Evolutionary conservation across 208 protist species (phyloP).

Genomic region (Trypanosoma brucei): DNA sequence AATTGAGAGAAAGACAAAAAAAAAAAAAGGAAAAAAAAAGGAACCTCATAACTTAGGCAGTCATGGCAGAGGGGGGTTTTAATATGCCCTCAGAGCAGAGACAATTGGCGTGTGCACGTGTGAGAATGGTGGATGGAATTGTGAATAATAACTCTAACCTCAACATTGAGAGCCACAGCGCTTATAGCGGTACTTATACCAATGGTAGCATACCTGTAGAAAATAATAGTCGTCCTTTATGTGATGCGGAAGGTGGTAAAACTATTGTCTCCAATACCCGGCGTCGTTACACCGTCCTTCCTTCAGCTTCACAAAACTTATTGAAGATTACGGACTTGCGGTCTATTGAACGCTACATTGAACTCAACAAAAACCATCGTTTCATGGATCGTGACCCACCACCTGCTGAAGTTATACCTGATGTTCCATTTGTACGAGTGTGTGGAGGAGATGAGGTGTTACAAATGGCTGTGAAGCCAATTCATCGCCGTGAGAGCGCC

Average conservation of each 20-base stretch:
- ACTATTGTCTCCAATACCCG: constrained; percentile 40
- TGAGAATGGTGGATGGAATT: neutral
- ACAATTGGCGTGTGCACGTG: neutral
- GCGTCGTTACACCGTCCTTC: constrained; percentile 51
- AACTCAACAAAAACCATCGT: constrained; percentile 26
- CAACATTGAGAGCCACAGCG: neutral
- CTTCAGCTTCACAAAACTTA: constrained; percentile 39
- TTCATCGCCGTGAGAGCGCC: constrained; percentile 52
- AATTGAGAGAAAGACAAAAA: too few species aligned
- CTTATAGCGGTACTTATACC: neutral
- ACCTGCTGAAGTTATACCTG: constrained; percentile 47
- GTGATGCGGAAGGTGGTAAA: constrained; percentile 1
- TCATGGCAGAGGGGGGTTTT: neutral
- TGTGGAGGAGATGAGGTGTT: constrained; percentile 44
- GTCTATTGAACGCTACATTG: constrained; percentile 48
- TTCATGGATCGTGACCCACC: constrained; percentile 31
- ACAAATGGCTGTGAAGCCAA: constrained; percentile 34
- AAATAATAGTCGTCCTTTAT: neutral
- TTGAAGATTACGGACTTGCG: constrained; percentile 49
- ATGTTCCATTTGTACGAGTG: constrained; percentile 53
- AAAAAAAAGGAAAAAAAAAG: too few species aligned
- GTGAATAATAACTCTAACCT: neutral
- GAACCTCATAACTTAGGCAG: neutral
- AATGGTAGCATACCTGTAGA: neutral
- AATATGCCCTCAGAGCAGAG: neutral